Conservation (phyloP, 441 rosid genomes). For the Populus hybrid region DNA sequence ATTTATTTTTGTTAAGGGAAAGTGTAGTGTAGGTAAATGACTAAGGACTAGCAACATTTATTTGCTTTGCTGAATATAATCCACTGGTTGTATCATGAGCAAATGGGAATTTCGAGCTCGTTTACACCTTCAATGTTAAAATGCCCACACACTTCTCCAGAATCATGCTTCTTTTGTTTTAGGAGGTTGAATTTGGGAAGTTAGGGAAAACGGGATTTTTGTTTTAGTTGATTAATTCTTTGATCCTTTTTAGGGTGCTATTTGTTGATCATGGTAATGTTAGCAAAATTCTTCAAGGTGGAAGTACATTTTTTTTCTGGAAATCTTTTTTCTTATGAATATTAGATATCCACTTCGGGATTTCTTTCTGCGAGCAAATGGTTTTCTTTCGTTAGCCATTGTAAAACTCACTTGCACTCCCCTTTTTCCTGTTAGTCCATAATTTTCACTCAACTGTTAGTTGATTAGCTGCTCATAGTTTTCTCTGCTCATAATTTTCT, state of each 20-base stretch:
- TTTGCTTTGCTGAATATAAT: not conserved
- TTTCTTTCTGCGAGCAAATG: no score
- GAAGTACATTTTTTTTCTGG: not conserved
- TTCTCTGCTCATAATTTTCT: not conserved
- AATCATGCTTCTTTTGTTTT: not conserved
- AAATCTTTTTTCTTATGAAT: no score
- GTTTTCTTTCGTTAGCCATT: not conserved
- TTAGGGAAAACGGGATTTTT: not conserved
- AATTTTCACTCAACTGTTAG: not conserved
- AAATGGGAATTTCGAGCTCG: not conserved
- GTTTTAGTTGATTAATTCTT: not conserved
- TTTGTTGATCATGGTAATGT: not conserved
- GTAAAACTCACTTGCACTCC: not conserved
- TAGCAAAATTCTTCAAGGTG: not conserved
- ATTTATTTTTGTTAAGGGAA: not conserved
- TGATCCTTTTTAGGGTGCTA: not conserved
- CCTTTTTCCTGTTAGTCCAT: not conserved
- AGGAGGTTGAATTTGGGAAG: not conserved
- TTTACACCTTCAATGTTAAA: not conserved
- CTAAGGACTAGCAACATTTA: not conserved
- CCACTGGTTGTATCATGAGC: not conserved
- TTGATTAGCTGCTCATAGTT: not conserved
- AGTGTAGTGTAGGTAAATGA: not conserved
- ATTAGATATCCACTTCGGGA: not conserved
- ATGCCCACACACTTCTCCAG: not conserved